Evolutionary conservation across 805 yeast species (phyloP).

Genomic region (Cyberlindnera meyerae): DNA sequence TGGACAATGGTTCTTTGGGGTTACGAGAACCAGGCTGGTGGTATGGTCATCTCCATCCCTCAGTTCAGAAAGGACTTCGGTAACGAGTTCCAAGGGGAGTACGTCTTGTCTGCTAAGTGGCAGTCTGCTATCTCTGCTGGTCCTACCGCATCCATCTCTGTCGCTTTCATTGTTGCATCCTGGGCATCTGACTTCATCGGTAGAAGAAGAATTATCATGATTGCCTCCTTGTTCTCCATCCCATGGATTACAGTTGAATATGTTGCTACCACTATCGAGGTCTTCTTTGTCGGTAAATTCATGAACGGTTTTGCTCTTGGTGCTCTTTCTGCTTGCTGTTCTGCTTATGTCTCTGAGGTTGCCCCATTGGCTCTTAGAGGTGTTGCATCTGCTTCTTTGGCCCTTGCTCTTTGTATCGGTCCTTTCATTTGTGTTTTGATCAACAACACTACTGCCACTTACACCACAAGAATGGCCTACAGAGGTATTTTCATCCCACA

Average conservation of each 20-base stretch:
- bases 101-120: constrained; percentile 37
- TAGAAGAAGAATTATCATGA: constrained; percentile 30
- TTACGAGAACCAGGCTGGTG: constrained; percentile 36
- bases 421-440: constrained; percentile 33
- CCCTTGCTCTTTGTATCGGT: constrained; percentile 34
- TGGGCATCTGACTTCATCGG: constrained; percentile 31
- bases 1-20: constrained; percentile 37
- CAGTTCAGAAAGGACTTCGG: constrained; percentile 32
- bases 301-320: constrained; percentile 29
- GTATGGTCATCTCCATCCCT: constrained; percentile 32
- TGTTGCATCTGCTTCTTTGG: constrained; percentile 32
- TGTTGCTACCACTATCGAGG: constrained; percentile 32
- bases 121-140: constrained; percentile 36
- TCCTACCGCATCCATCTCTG: constrained; percentile 26
- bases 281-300: constrained; percentile 32
- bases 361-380: constrained; percentile 35
- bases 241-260: constrained; percentile 35
- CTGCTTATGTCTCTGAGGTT: constrained; percentile 38
- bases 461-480: constrained; percentile 28
- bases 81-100: constrained; percentile 25
- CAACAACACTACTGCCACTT: constrained; percentile 19
- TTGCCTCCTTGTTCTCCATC: constrained; percentile 26
- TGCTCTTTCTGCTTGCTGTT: constrained; percentile 30
- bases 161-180: constrained; percentile 24
- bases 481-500: constrained; percentile 31